A percentile compares a stretch with the other conserved stretches of the same genome.
Conservation (phyloP, 345 rosid species). For the Ceriops tagal region DNA sequence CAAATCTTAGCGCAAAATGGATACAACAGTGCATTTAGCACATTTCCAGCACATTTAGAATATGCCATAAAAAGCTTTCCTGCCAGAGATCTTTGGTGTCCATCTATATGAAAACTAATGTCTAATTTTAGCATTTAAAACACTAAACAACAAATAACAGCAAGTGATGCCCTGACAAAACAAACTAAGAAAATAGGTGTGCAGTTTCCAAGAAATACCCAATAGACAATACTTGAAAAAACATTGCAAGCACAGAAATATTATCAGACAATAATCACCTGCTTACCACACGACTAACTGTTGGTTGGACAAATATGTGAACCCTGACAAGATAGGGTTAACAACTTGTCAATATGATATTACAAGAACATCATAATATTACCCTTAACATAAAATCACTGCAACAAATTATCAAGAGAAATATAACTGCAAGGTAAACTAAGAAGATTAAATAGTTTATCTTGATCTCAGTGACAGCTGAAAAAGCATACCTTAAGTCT, state of each 20-base stretch:
- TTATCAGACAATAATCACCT: slow-evolving; percentile 46
- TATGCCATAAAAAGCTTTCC: no score
- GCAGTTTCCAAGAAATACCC: slow-evolving; percentile 8
- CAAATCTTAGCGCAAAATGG: background rate
- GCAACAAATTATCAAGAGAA: background rate
- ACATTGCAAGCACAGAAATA: background rate
- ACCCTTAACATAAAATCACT: background rate
- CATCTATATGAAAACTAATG: no score
- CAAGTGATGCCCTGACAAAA: background rate
- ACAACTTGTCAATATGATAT: slow-evolving; percentile 3
- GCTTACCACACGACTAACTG: slow-evolving; percentile 81
- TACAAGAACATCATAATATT: background rate
- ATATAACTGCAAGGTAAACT: background rate
- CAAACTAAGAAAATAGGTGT: slow-evolving; percentile 2
- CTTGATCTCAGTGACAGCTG: no score
- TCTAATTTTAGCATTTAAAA: no score
- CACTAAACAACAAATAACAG: no score
- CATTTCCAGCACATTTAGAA: no score
- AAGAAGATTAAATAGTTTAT: no score
- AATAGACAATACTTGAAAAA: slow-evolving; percentile 12
- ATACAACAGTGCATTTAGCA: no score
- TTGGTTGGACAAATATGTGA: slow-evolving; percentile 86
- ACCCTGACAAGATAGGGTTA: slow-evolving; percentile 54
- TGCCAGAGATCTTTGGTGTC: no score
- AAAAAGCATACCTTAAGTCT: no score